Base-by-base conservation (phyloP, 176 grass and related monocot species). In the Tillandsia fasciculata region DNA sequence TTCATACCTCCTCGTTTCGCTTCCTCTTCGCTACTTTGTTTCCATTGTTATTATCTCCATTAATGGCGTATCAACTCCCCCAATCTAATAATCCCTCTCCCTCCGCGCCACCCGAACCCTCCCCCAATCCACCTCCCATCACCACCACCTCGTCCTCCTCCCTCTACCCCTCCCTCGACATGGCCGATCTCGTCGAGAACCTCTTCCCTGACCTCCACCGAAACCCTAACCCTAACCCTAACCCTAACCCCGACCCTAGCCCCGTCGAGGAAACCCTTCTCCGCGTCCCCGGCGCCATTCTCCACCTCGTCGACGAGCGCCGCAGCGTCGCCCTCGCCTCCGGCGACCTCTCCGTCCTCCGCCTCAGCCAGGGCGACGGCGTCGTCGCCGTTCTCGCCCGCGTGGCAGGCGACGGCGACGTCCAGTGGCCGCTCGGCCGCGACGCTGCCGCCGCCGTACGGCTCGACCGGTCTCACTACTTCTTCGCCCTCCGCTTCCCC, bases 371-470 rank as follows among this genome's bases (percentile, higher is more conserved):
- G 28, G 84, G 91, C 6, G 74, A 83, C 49, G 86, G 80, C 69
- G 68, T 71, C 12, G 81, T 96, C 20, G 84, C 91, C 67, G 77
- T 84, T 64, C 81, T 86, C 64, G 84, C 87, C 24, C 7, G 76
- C 12, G 68, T 88, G 14, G 64, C 87, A 20, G 71, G 29, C 3
- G 9, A 74, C 17, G 20, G 87, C 54, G 68, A 87, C 26, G 20
- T 91, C 63, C 87, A 91, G 74, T 96, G 87, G 84, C 91, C 85
- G 10, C 91, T 96, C 26, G 50, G 84, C 12, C 85, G 82, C 67
- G 91, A 91, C 67, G 87, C 80, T 10, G 87, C 81, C 12, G 82
- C 84, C 64, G 74, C 75, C 10, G 87, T 96, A 3, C 91, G 91
- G 78, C 91, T 96, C 18, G 87, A 96, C 59, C 68, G 79, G 2